phyloP scores from a whole-genome alignment of 2,329 filamentous ascomycete genomes.

The Mycosphaerella sp. region DNA sequence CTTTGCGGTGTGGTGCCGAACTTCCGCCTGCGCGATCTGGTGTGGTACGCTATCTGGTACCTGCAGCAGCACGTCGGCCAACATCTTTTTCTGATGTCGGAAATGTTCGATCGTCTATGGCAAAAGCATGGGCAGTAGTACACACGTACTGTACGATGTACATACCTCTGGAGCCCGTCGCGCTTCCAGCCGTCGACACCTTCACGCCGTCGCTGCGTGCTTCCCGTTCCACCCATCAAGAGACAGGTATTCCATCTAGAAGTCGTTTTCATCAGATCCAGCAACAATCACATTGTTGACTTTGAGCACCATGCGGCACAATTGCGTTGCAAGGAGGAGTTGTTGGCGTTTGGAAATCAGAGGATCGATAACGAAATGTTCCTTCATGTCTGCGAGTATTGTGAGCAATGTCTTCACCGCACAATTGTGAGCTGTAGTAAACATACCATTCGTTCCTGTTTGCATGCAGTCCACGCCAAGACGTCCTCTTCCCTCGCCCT shows the following conservation, averaged over 20 bases:
- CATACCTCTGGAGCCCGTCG: constrained; percentile 14
- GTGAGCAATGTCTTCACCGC: constrained; percentile 6
- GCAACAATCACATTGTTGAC: constrained; percentile 92
- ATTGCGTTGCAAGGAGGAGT: constrained; percentile 88
- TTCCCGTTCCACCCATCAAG: background rate
- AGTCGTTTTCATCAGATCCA: constrained; percentile 80
- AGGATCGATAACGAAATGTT: constrained; percentile 96
- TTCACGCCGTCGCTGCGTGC: constrained; percentile 9
- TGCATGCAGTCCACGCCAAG: constrained; percentile 98
- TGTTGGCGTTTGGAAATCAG: constrained; percentile 98
- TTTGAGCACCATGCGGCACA: constrained; percentile 98
- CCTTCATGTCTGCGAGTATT: constrained; percentile 70
- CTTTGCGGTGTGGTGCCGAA: constrained; percentile 7
- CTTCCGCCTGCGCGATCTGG: constrained; percentile 2
- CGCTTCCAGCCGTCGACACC: constrained; percentile 2
- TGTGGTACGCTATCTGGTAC: constrained; percentile 2
- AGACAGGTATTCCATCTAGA: constrained; percentile 40
- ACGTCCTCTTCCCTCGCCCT: constrained; percentile 63
- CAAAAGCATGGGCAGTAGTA: constrained; percentile 2
- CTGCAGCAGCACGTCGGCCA: constrained; percentile 4
- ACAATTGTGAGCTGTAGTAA: background rate
- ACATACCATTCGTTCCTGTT: constrained; percentile 73
- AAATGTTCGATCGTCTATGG: constrained; percentile 2
- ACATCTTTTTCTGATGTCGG: background rate
- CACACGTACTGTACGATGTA: constrained; percentile 17